phyloP scores from a whole-genome alignment of 164 flowering plant genomes.

The Magnolia changhungtana region DNA sequence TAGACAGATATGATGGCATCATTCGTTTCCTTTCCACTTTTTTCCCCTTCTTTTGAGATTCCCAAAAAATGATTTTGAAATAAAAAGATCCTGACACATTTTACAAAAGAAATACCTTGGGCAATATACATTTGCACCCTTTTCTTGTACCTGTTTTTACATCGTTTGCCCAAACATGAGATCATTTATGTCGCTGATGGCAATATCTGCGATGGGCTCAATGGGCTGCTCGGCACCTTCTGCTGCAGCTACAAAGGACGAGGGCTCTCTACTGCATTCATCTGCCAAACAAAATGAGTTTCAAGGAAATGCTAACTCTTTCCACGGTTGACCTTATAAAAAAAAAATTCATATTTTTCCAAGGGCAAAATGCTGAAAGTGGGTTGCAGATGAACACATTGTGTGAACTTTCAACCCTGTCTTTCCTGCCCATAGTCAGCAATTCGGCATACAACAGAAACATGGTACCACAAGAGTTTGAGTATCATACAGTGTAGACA shows the following conservation, averaged over 20 bases:
- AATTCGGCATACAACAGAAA: too few relatives aligned
- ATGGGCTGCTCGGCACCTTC: constrained; percentile 12
- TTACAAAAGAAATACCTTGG: too few relatives aligned
- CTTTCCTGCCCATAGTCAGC: too few relatives aligned
- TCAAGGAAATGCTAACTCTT: background rate
- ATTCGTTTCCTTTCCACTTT: too few relatives aligned
- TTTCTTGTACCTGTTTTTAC: too few relatives aligned
- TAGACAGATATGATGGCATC: too few relatives aligned
- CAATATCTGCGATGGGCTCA: constrained; percentile 10
- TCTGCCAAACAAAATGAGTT: constrained; percentile 7
- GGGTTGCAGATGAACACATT: background rate
- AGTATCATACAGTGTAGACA: background rate
- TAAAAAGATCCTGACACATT: too few relatives aligned
- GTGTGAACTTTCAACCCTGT: background rate
- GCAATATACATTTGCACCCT: too few relatives aligned
- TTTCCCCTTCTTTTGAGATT: too few relatives aligned
- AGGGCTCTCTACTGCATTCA: constrained; percentile 12
- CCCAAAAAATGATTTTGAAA: too few relatives aligned
- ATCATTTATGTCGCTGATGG: constrained; percentile 11
- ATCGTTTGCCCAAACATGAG: constrained; percentile 5
- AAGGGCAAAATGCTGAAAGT: background rate
- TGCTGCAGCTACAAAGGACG: background rate
- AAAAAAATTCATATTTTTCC: background rate
- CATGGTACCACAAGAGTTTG: too few relatives aligned
- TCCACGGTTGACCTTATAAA: background rate